phyloP scores from a whole-genome alignment of 2,329 filamentous ascomycete genomes.

The Colletotrichum orbiculare region DNA sequence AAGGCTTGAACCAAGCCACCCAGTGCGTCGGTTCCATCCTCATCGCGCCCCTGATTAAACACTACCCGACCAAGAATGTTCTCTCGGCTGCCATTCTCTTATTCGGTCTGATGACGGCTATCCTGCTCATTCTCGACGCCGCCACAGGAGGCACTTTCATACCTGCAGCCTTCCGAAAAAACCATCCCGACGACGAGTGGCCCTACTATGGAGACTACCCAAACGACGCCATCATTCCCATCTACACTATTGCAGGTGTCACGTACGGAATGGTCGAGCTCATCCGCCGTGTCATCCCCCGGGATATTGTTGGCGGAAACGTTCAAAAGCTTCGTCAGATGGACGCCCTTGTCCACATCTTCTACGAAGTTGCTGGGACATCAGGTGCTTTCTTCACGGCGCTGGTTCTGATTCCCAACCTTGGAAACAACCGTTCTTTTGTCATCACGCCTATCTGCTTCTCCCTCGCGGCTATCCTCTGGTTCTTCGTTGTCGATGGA shows the following conservation, averaged over 20 bases:
- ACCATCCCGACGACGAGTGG: constrained; percentile 50
- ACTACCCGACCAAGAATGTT: constrained; percentile 58
- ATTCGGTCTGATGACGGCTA: constrained; percentile 58
- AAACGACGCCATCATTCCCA: constrained; percentile 61
- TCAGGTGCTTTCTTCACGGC: constrained; percentile 59
- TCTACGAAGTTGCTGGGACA: constrained; percentile 56
- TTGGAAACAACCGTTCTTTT: constrained; percentile 64
- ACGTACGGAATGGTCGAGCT: constrained; percentile 62
- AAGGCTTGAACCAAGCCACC: constrained; percentile 61
- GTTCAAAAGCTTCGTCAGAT: constrained; percentile 60
- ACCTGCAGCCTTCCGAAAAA: constrained; percentile 40
- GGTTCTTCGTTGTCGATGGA: constrained; percentile 59
- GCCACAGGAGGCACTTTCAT: constrained; percentile 58
- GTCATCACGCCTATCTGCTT: constrained; percentile 62
- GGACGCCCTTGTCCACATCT: constrained; percentile 50
- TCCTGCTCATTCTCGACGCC: constrained; percentile 60
- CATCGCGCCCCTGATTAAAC: constrained; percentile 61
- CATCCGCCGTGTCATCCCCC: constrained; percentile 60
- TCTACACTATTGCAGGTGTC: constrained; percentile 56
- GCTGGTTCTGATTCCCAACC: constrained; percentile 59
- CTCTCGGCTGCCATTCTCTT: constrained; percentile 55
- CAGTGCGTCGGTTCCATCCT: constrained; percentile 62
- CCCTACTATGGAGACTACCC: constrained; percentile 60
- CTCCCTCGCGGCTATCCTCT: constrained; percentile 50
- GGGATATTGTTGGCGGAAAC: constrained; percentile 62